phyloP scores from a whole-genome alignment of 768 basidiomycete genomes.

The Austroboletus festivus region DNA sequence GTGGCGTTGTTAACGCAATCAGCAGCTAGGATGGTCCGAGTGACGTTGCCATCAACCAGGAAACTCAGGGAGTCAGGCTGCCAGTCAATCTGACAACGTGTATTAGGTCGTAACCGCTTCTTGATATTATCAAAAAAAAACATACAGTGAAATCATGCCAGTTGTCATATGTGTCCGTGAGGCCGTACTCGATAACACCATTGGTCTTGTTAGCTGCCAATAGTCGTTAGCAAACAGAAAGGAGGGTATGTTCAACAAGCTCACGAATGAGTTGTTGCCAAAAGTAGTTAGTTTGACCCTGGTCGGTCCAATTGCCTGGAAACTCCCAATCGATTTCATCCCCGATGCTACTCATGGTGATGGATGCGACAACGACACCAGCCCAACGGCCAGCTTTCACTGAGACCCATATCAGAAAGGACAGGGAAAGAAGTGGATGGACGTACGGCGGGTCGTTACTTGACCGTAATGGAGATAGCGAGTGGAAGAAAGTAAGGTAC shows the following conservation, averaged over 20 bases:
- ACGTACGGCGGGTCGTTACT: slow-evolving; percentile 59
- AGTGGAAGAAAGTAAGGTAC: slow-evolving; percentile 76
- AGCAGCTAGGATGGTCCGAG: slow-evolving; percentile 63
- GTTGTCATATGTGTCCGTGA: slow-evolving; percentile 62
- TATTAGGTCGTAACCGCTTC: background rate
- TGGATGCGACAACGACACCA: slow-evolving; percentile 82
- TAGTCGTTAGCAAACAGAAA: background rate
- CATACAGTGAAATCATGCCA: slow-evolving; percentile 77
- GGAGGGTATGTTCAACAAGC: slow-evolving; percentile 21
- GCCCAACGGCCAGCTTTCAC: slow-evolving; percentile 79
- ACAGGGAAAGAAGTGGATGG: background rate
- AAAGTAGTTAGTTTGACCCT: slow-evolving; percentile 79
- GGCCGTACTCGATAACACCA: slow-evolving; percentile 45
- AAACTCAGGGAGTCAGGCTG: slow-evolving; percentile 63
- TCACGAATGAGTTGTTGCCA: slow-evolving; percentile 71
- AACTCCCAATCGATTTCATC: slow-evolving; percentile 91
- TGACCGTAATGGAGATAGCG: slow-evolving; percentile 80
- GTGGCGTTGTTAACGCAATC: slow-evolving; percentile 49
- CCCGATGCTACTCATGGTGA: slow-evolving; percentile 80
- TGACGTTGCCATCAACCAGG: slow-evolving; percentile 65
- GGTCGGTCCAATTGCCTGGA: slow-evolving; percentile 56
- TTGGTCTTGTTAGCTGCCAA: slow-evolving; percentile 43
- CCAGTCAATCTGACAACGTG: slow-evolving; percentile 67
- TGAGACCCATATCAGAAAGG: slow-evolving; percentile 22
- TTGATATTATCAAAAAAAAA: background rate